Evolutionary conservation across 2,329 filamentous ascomycete genomes (phyloP).

Genomic region (Nigrospora sphaerica): DNA sequence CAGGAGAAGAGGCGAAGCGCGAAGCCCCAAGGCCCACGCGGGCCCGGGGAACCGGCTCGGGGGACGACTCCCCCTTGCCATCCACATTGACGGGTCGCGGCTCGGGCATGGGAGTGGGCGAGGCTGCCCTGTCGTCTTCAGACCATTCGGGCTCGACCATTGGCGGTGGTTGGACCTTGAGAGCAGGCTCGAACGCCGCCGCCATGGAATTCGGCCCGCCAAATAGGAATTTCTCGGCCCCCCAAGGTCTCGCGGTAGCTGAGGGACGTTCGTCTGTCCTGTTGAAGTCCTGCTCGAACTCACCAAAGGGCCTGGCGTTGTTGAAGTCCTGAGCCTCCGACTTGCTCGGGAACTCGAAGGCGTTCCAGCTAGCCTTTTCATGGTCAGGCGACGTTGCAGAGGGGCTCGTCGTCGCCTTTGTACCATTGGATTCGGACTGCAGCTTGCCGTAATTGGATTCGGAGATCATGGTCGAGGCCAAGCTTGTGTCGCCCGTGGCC

Average conservation of each 20-base stretch:
- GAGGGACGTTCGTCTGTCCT: constrained; percentile 53
- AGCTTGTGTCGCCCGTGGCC: constrained; percentile 38
- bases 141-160: constrained; percentile 14
- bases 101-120: constrained; percentile 24
- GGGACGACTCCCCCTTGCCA: constrained; percentile 7
- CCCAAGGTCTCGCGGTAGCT: constrained; percentile 64
- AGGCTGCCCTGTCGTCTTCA: constrained; percentile 22
- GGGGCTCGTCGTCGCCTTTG: constrained; percentile 43
- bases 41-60: constrained; percentile 9
- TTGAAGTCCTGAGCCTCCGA: constrained; percentile 43
- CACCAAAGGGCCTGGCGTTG: constrained; percentile 41
- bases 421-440: constrained; percentile 22
- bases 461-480: constrained; percentile 46
- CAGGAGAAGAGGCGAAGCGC: constrained; percentile 24
- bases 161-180: constrained; percentile 15
- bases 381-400: constrained; percentile 46
- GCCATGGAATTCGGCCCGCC: constrained; percentile 23
- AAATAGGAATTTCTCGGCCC: constrained; percentile 29
- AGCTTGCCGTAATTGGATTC: constrained; percentile 43
- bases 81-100: constrained; percentile 9
- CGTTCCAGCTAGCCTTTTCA: constrained; percentile 45
- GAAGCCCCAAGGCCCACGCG: constrained; percentile 20
- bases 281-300: constrained; percentile 28
- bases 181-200: constrained; percentile 18
- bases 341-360: constrained; percentile 52